Conservation (phyloP, 2,329 filamentous ascomycete species). For the Colletotrichum lindemuthianum region DNA sequence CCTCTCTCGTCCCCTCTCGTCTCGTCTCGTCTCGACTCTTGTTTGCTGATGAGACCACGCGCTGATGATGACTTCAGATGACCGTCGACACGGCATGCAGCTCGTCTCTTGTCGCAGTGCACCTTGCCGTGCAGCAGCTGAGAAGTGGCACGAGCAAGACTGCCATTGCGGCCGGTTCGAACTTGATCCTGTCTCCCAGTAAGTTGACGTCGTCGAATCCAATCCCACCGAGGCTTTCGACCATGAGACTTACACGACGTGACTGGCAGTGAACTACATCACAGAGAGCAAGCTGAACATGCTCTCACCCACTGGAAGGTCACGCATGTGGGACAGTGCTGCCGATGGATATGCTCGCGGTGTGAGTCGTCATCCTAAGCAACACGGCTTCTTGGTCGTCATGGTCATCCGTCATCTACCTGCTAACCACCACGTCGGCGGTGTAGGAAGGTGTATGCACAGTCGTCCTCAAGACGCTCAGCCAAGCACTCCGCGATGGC, state of each 20-base stretch:
- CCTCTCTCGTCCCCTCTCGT: too few species aligned
- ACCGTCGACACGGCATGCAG: slow-evolving; percentile 57
- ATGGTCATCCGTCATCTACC: too few species aligned
- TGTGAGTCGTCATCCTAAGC: too few species aligned
- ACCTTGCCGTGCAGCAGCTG: slow-evolving; percentile 51
- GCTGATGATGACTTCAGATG: too few species aligned
- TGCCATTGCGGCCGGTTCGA: slow-evolving; percentile 45
- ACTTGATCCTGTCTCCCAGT: slow-evolving; percentile 34
- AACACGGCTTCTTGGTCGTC: too few species aligned
- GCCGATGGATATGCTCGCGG: slow-evolving; percentile 64
- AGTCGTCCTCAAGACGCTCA: slow-evolving; percentile 58
- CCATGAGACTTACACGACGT: too few species aligned
- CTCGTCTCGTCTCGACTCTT: too few species aligned
- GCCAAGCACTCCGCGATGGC: slow-evolving; percentile 49
- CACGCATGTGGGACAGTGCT: slow-evolving; percentile 52
- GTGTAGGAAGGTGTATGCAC: slow-evolving; percentile 56
- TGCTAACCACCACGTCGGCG: too few species aligned
- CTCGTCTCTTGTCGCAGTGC: slow-evolving; percentile 53
- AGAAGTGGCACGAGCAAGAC: slow-evolving; percentile 42
- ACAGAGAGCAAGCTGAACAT: slow-evolving; percentile 36
- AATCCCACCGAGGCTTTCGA: too few species aligned
- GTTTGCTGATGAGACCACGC: too few species aligned
- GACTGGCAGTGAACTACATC: slow-evolving; percentile 6
- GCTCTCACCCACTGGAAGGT: slow-evolving; percentile 39
- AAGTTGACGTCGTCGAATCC: too few species aligned